Base-by-base conservation (phyloP, 2,329 filamentous ascomycete genomes). In the Pseudohalonectria lignicola region DNA sequence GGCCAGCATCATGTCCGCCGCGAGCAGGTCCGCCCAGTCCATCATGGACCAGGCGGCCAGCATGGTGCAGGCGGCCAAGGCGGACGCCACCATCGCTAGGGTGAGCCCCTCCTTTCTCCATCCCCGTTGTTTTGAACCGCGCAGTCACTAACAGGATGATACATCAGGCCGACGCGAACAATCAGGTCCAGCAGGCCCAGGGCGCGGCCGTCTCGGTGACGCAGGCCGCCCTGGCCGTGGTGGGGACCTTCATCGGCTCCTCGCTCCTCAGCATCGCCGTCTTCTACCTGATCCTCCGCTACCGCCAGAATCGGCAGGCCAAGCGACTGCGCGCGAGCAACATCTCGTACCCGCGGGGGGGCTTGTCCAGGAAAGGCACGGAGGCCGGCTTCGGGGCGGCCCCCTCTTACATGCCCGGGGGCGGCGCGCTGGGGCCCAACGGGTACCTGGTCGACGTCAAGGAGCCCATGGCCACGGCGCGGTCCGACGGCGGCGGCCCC, bases 201-300 rank as follows among this genome's bases (percentile, higher is more conserved):
- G 57, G 52, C 15, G 48, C 57, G 4, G 59, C 61, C 3, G 53
- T 64, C 2, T 63, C 61, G 3, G 58, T 58, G 13, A 64, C 61
- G 1, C 60, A 66, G 49, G 56, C 55, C 0, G 61, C 62, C 1
- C 42, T 65, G 5, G 62, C 60, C 9, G 57, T 67, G 15, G 58
- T 64, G 4, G 62, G 57, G 12, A 60, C 57, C 34, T 59, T 66
- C 25, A 49, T 66, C 36, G 63, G 57, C n/a, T 60, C 59, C 3
- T 55, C 60, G 2, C 46, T 67, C 16, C 49, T 66, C 23, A 62
- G 59, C 1, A 55, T 63, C 4, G 36, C 57, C 3, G 50, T 52
- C 19, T 60, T 61, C 41, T 59, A 58, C 29, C 46, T 61, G 15
- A 49, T 64, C 19, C 42, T 54, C 10, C 54, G 59, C 25, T 51